Percentiles rank a stretch among this genome's conserved stretches.
Evolutionary conservation across 2,329 filamentous ascomycete species (phyloP).

Genomic region (Monilinia vaccinii-corymbosi): DNA sequence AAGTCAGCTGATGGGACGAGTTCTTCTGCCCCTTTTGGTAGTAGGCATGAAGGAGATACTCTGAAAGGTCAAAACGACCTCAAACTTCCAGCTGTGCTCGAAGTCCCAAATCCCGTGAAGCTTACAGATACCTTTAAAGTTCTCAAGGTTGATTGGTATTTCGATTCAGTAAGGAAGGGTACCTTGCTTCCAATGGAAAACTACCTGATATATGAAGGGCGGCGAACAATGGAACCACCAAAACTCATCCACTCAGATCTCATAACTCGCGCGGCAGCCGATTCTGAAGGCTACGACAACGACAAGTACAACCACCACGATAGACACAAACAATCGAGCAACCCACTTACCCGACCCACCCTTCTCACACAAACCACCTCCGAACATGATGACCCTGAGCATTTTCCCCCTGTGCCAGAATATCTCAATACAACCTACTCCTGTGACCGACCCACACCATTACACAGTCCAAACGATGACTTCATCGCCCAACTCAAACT

Average conservation of each 20-base stretch:
- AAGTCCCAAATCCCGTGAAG: neutral
- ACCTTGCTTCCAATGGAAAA: slow-evolving; percentile 38
- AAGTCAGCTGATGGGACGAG: neutral
- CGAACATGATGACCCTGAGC: slow-evolving; percentile 55
- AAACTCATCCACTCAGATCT: neutral
- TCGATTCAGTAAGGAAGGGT: slow-evolving; percentile 40
- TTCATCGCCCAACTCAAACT: slow-evolving; percentile 70
- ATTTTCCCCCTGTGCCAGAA: slow-evolving; percentile 57
- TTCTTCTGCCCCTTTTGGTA: neutral
- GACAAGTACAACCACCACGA: slow-evolving; percentile 13
- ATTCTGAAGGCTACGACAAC: slow-evolving; percentile 16
- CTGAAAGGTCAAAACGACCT: neutral
- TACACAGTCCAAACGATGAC: slow-evolving; percentile 58
- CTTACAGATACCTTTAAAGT: slow-evolving; percentile 36
- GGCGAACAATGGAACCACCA: slow-evolving; percentile 9
- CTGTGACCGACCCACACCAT: slow-evolving; percentile 69
- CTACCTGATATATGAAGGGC: slow-evolving; percentile 48
- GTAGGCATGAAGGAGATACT: neutral
- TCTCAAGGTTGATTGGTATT: slow-evolving; percentile 50
- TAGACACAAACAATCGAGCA: slow-evolving; percentile 10
- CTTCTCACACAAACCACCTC: slow-evolving; percentile 62
- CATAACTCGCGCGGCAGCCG: slow-evolving; percentile 23
- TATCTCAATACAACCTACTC: slow-evolving; percentile 62
- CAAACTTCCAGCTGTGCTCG: neutral
- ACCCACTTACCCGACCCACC: slow-evolving; percentile 29